These are phyloP conservation scores for Xanthoparmelia taractica DNA, from an alignment of 495 filamentous ascomycete genomes.

Conservation along the genomic window DNA sequence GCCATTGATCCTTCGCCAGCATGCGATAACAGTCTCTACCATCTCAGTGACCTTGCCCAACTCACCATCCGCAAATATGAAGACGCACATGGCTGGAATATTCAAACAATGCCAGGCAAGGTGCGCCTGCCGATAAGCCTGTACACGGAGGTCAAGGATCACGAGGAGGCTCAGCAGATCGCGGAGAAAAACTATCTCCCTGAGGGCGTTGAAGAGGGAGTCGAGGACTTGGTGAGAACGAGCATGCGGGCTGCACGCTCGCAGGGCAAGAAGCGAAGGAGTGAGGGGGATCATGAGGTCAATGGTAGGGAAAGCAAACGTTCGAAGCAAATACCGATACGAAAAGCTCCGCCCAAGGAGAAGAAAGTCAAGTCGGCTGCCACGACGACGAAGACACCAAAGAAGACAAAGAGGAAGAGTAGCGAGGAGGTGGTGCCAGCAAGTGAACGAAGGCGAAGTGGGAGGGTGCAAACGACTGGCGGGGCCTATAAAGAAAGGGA, in stretches of 20 bases:
- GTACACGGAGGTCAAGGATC: slow-evolving; percentile 64
- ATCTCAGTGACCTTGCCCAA: slow-evolving; percentile 83
- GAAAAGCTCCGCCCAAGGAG: slow-evolving; percentile 35
- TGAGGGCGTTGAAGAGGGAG: slow-evolving; percentile 67
- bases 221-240: slow-evolving; percentile 57
- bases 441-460: slow-evolving; percentile 38
- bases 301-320: slow-evolving; percentile 38
- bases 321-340: slow-evolving; percentile 32
- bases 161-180: slow-evolving; percentile 72
- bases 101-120: slow-evolving; percentile 77
- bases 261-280: slow-evolving; percentile 43
- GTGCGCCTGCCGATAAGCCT: slow-evolving; percentile 69
- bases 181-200: slow-evolving; percentile 76
- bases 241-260: slow-evolving; percentile 36
- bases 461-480: slow-evolving; percentile 27
- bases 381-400: slow-evolving; percentile 25
- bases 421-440: slow-evolving; percentile 28
- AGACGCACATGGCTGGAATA: slow-evolving; percentile 47
- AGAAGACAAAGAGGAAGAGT: slow-evolving; percentile 38
- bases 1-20: slow-evolving; percentile 47
- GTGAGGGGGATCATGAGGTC: slow-evolving; percentile 34
- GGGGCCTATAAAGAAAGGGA: slow-evolving; percentile 47
- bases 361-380: slow-evolving; percentile 33
- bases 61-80: slow-evolving; percentile 75
- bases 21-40: slow-evolving; percentile 56